phyloP scores from a whole-genome alignment of 148 eudicot genomes.

The Rhododendron ferrugineum region DNA sequence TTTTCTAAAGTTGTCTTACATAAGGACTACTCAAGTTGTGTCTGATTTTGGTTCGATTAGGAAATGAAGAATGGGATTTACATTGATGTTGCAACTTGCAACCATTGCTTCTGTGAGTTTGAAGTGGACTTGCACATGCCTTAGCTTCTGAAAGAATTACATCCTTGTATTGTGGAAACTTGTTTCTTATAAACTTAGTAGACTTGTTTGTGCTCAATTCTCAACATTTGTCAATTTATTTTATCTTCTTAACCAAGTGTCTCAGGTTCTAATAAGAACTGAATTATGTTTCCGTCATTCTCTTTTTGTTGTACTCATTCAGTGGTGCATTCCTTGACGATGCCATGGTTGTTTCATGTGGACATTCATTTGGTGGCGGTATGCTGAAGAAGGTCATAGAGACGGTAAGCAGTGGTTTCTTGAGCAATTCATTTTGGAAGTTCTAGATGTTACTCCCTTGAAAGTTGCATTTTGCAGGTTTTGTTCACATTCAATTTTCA shows the following conservation, averaged over 20 bases:
- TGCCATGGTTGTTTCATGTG: conserved; percentile 81
- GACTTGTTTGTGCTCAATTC: not conserved
- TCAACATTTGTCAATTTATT: not conserved
- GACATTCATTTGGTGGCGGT: conserved; percentile 92
- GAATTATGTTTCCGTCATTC: not conserved
- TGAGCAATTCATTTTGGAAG: not conserved
- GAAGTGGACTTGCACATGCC: not conserved
- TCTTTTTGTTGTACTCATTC: conserved; percentile 16
- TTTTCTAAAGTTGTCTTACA: not conserved
- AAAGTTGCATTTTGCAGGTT: conserved; percentile 1
- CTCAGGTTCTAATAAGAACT: not conserved
- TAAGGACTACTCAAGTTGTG: not conserved
- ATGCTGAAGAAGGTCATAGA: conserved; percentile 71
- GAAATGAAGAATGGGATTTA: not conserved
- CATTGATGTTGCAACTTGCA: not conserved
- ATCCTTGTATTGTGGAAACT: not conserved
- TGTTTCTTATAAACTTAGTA: not conserved
- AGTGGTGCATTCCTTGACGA: conserved; percentile 94
- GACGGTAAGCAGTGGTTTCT: conserved; percentile 35
- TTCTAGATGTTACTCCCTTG: not conserved
- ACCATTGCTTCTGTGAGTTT: not conserved
- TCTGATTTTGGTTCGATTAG: not conserved
- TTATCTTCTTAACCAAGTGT: not conserved
- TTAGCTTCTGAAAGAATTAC: not conserved
- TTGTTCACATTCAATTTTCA: not conserved